Percentiles rank a stretch among this genome's conserved stretches.
phyloP scores from a whole-genome alignment of 2,329 filamentous ascomycete species.

The Colletotrichum sp. region DNA sequence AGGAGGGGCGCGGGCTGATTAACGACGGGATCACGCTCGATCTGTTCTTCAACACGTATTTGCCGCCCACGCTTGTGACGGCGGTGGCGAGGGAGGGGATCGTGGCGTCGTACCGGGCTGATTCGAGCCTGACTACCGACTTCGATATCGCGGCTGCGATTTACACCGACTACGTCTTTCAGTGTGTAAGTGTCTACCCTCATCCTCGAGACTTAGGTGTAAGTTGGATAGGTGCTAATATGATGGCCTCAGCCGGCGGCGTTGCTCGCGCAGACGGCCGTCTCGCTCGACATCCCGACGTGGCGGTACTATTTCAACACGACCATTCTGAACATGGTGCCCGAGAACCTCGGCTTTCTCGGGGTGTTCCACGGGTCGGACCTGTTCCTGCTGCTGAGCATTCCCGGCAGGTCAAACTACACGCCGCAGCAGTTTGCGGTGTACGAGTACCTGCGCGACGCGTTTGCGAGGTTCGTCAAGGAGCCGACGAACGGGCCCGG shows the following conservation, averaged over 20 bases:
- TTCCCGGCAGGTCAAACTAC: slow-evolving; percentile 19
- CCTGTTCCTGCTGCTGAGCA: slow-evolving; percentile 25
- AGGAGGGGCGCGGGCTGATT: slow-evolving; percentile 29
- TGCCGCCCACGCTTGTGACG: slow-evolving; percentile 3
- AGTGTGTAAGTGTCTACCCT: slow-evolving; percentile 26
- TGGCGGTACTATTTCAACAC: slow-evolving; percentile 33
- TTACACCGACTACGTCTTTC: slow-evolving; percentile 30
- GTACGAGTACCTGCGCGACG: slow-evolving; percentile 26
- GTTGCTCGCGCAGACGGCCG: slow-evolving; percentile 26
- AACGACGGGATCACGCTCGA: slow-evolving; percentile 25
- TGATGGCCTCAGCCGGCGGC: slow-evolving; percentile 24
- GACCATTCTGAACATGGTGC: slow-evolving; percentile 25
- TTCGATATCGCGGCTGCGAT: slow-evolving; percentile 31
- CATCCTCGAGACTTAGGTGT: neutral
- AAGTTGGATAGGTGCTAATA: neutral
- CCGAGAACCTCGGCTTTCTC: slow-evolving; percentile 23
- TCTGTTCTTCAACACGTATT: slow-evolving; percentile 23
- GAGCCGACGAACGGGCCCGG: slow-evolving; percentile 26
- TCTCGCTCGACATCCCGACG: slow-evolving; percentile 22
- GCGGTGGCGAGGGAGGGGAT: slow-evolving; percentile 6
- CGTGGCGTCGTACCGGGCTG: slow-evolving; percentile 21
- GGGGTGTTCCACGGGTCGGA: slow-evolving; percentile 32
- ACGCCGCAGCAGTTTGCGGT: slow-evolving; percentile 26
- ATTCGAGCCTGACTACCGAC: slow-evolving; percentile 14
- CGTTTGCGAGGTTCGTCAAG: slow-evolving; percentile 28